Evolutionary conservation across 495 filamentous ascomycete species (phyloP), one percentile per base, ranked within the genome.

Genomic region (Penicillium odoratum): DNA sequence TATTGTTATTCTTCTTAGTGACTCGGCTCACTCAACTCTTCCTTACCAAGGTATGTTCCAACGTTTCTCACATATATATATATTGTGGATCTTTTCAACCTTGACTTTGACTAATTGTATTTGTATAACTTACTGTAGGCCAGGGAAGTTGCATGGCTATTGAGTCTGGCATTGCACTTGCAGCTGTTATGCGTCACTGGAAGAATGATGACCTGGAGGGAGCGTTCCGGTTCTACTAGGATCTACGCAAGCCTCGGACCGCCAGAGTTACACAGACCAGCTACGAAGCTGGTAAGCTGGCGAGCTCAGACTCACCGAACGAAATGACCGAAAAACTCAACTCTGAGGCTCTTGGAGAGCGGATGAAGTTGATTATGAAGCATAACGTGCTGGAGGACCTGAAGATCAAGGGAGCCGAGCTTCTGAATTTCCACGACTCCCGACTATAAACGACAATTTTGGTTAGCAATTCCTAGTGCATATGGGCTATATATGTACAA

Each of bases 341-440:
- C 25, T 59, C 68, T 1, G 48, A 61, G 10, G 63, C 57, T 33
- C 31, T 70, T 30, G 52, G 18, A 10, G 68, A 69, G 52, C 65
- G 68, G 3, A 70, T 70, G 68, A 68, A 58, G 57, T 70, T 65
- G 68, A 68, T 72, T 40, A 72, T 72, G 67, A 67, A 72, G 49
- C 70, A 70, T 18, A 65, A 70, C 53, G 65, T 72, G 9, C 50
- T 72, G 51, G 67, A 70, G 9, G 62, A 72, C 33, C 55, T 70
- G 48, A 59, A 62, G 48, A 29, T 8, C 31, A 66, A 64, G 53
- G 68, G 68, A 5, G 63, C 61, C 9, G 58, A 58, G 13, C 34
- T 48, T 26, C 34, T 70, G 55, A 55, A 66, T 31, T 68, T 64
- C 21, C 51, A 59, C 1, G 60, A 56, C 34, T 66, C 61, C 7